Percentiles rank a stretch among this genome's conserved stretches.
Conservation (phyloP, 176 grass and related monocot genomes). For the Triticum turgidum region DNA sequence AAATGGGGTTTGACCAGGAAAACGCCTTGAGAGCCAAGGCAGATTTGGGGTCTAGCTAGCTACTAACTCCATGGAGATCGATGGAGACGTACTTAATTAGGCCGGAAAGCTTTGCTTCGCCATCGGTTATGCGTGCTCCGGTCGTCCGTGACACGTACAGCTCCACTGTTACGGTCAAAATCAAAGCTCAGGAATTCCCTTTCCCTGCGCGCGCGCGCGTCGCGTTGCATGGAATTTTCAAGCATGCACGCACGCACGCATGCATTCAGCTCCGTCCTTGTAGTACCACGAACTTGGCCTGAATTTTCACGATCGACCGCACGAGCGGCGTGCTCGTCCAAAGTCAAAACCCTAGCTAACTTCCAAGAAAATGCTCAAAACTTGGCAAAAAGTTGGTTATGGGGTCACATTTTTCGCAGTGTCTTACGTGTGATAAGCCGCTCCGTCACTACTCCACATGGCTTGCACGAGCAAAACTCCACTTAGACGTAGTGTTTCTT, state of each 20-base stretch:
- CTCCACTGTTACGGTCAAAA: background rate
- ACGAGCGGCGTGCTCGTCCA: background rate
- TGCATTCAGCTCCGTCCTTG: background rate
- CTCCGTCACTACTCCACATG: background rate
- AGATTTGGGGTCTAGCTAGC: background rate
- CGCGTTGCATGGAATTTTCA: background rate
- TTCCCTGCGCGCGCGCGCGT: background rate
- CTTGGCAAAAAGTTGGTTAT: background rate
- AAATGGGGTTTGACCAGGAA: background rate
- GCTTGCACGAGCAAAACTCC: background rate
- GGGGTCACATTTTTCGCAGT: background rate
- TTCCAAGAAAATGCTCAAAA: background rate
- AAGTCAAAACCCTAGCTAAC: constrained; percentile 17
- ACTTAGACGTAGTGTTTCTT: no score
- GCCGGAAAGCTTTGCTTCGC: background rate
- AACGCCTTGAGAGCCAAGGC: background rate
- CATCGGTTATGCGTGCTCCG: background rate
- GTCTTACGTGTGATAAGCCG: constrained; percentile 8
- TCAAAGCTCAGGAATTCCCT: background rate
- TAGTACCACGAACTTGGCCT: background rate
- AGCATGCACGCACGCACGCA: background rate
- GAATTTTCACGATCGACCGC: no score
- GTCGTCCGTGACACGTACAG: background rate
- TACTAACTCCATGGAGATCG: background rate
- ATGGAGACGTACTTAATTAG: background rate